Conservation (phyloP, 331 rosid species). For the Rosa hybrid region DNA sequence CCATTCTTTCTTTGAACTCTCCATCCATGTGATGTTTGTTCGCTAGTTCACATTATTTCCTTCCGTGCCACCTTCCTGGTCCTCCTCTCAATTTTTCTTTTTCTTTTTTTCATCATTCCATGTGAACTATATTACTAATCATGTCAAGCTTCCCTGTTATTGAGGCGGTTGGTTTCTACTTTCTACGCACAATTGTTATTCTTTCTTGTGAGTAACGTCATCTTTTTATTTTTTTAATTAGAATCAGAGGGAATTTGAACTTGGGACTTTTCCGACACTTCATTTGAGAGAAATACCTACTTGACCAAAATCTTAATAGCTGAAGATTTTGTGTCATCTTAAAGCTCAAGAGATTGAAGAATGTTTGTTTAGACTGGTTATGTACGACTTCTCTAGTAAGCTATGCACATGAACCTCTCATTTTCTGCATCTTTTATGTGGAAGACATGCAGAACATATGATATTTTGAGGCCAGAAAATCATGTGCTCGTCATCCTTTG, state of each 20-base stretch:
- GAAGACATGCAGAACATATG: background rate
- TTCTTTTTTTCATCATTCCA: background rate
- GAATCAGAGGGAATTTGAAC: too few relatives aligned
- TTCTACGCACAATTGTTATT: background rate
- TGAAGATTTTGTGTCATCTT: background rate
- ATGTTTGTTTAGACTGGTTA: background rate
- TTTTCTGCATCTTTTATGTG: background rate
- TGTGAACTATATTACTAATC: background rate
- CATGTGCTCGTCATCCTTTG: background rate
- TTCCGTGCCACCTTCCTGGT: background rate
- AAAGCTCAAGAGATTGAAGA: background rate
- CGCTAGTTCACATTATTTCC: constrained; percentile 11
- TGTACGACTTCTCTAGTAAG: background rate
- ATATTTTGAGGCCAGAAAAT: background rate
- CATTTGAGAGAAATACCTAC: background rate
- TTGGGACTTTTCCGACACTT: background rate
- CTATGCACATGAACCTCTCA: background rate
- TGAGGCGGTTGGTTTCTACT: background rate
- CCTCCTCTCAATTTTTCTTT: background rate
- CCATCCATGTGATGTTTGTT: constrained; percentile 29
- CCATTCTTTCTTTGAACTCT: constrained; percentile 16
- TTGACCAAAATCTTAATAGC: background rate
- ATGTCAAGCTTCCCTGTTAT: background rate
- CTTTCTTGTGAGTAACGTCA: background rate
- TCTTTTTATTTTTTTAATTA: background rate